Percentiles rank a stretch among this genome's conserved stretches.
phyloP scores from a whole-genome alignment of 768 basidiomycete species.

The Dacryopinax spathularia region DNA sequence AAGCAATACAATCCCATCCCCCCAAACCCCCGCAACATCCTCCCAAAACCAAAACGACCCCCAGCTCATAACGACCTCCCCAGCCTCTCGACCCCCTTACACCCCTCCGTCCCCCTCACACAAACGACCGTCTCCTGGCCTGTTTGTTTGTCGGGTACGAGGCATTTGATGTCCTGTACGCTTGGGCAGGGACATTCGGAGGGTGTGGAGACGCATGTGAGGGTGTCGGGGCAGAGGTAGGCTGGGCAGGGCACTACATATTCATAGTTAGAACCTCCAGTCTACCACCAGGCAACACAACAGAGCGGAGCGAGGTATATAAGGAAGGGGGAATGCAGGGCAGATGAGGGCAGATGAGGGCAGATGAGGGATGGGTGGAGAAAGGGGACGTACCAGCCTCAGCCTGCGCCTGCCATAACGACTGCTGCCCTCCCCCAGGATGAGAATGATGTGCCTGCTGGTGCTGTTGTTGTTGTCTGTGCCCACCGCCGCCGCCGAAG shows the following conservation, averaged over 20 bases:
- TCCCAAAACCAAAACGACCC: too few relatives aligned
- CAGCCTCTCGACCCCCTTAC: constrained; percentile 45
- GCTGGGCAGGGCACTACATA: constrained; percentile 50
- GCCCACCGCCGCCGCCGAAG: constrained; percentile 41
- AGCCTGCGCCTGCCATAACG: constrained; percentile 42
- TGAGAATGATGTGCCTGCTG: constrained; percentile 22
- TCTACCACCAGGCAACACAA: background rate
- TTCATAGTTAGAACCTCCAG: background rate
- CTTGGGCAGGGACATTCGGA: constrained; percentile 68
- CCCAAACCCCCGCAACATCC: too few relatives aligned
- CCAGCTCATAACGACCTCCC: background rate
- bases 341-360: background rate
- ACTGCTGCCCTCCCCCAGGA: constrained; percentile 35
- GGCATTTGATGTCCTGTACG: constrained; percentile 60
- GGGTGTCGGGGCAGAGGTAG: constrained; percentile 62
- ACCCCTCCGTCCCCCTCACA: constrained; percentile 50
- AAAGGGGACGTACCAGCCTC: constrained; percentile 42
- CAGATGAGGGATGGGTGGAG: background rate
- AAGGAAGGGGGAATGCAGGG: background rate
- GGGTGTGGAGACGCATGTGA: constrained; percentile 49
- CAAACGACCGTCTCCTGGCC: constrained; percentile 52
- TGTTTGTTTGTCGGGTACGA: constrained; percentile 45
- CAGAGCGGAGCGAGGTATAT: background rate
- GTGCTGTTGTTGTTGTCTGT: constrained; percentile 45
- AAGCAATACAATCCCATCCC: too few relatives aligned